Conservation (phyloP, 257 asterid species). For the Verbena officinalis region DNA sequence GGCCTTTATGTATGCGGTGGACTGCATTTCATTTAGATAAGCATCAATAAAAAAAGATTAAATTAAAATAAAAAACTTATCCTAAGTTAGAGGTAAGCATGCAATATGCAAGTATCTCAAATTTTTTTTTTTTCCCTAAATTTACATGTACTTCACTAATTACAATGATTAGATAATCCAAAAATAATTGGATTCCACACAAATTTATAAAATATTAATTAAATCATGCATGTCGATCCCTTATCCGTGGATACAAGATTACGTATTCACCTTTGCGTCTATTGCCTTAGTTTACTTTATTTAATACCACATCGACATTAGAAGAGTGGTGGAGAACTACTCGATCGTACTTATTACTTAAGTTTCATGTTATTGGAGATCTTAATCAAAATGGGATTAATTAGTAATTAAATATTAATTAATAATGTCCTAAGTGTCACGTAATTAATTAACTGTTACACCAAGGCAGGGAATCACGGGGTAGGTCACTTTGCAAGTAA, state of each 20-base stretch:
- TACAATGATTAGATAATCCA: not conserved
- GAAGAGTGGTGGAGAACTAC: slow-evolving; percentile 4
- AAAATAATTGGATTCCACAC: not conserved
- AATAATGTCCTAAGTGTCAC: no score
- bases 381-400: no score
- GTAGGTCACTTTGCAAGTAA: not conserved
- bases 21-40: slow-evolving; percentile 15
- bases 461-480: not conserved
- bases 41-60: not conserved
- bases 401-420: no score
- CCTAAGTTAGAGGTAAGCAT: slow-evolving; percentile 12
- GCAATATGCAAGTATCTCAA: not conserved
- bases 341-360: no score
- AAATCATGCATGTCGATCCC: not conserved
- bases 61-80: not conserved
- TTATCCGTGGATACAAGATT: slow-evolving; percentile 5
- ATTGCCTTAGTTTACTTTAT: not conserved
- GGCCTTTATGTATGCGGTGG: slow-evolving; percentile 26
- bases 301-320: not conserved
- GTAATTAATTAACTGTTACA: not conserved
- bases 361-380: not conserved
- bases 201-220: no score
- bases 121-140: no score
- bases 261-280: not conserved
- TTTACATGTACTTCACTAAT: not conserved